Percentiles rank a stretch among this genome's conserved stretches.
Conservation (phyloP, 495 filamentous ascomycete species). For the Hypoxylon subgilvum region DNA sequence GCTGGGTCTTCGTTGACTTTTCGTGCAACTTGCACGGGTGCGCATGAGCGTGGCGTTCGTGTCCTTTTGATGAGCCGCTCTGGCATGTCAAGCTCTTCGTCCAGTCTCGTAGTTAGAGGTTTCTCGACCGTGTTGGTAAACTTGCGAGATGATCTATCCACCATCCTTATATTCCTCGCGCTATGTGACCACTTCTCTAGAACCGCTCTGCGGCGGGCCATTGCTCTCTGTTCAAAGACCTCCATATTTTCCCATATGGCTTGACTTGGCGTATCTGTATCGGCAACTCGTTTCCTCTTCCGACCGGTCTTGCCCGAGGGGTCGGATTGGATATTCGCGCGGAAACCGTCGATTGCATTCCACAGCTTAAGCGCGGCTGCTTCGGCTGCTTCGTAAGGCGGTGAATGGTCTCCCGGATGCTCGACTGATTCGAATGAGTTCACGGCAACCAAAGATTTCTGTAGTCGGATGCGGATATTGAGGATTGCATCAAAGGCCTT, state of each 20-base stretch:
- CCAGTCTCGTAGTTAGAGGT: constrained; percentile 73
- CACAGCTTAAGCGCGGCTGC: constrained; percentile 85
- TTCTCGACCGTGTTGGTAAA: constrained; percentile 47
- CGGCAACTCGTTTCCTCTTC: constrained; percentile 65
- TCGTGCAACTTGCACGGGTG: constrained; percentile 65
- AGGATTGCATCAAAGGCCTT: constrained; percentile 85
- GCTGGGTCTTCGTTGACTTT: constrained; percentile 57
- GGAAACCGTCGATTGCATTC: constrained; percentile 79
- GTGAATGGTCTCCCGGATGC: constrained; percentile 39
- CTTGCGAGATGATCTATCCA: constrained; percentile 37
- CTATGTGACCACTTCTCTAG: constrained; percentile 74
- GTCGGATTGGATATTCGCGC: constrained; percentile 56
- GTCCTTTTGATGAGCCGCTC: constrained; percentile 72
- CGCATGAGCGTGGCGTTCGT: constrained; percentile 71
- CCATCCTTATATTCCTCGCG: constrained; percentile 50
- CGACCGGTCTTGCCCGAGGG: constrained; percentile 44
- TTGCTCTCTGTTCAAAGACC: constrained; percentile 61
- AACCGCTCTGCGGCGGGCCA: constrained; percentile 58
- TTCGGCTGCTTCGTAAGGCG: constrained; percentile 77
- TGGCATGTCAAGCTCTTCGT: constrained; percentile 72
- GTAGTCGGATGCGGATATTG: constrained; percentile 84
- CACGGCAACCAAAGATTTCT: constrained; percentile 82
- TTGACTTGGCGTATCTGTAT: constrained; percentile 58
- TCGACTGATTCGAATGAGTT: constrained; percentile 71
- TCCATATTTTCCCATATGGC: constrained; percentile 78